Evolutionary conservation across 140 eudicot genomes (phyloP).

Genomic region (Oenanthe javanica): DNA sequence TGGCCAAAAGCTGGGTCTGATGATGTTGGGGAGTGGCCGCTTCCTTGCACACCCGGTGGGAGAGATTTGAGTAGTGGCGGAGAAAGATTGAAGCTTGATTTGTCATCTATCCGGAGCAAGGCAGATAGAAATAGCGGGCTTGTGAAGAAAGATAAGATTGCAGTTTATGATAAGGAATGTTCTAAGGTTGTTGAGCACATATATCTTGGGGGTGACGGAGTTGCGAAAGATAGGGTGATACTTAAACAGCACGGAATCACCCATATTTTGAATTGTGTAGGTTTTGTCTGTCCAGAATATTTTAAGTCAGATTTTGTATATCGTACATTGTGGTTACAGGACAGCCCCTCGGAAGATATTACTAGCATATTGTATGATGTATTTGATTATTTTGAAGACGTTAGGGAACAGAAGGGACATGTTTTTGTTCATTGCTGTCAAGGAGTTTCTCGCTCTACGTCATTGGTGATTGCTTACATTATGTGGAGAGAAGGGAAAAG

Average conservation of each 20-base stretch:
- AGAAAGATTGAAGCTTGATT: constrained; percentile 69
- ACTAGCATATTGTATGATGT: constrained; percentile 78
- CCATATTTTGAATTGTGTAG: constrained; percentile 67
- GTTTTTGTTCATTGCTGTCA: constrained; percentile 82
- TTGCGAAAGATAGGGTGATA: constrained; percentile 53
- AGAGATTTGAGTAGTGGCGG: constrained; percentile 43
- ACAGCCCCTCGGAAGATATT: constrained; percentile 70
- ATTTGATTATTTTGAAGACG: constrained; percentile 87
- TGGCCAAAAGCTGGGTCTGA: constrained; percentile 82
- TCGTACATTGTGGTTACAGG: constrained; percentile 71
- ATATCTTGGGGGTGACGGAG: constrained; percentile 71
- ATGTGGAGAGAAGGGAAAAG: constrained; percentile 73
- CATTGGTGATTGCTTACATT: constrained; percentile 53
- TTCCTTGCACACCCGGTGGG: constrained; percentile 65
- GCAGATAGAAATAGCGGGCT: constrained; percentile 44
- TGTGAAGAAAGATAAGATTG: constrained; percentile 56
- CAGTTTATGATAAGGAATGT: constrained; percentile 62
- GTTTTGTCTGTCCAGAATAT: constrained; percentile 70
- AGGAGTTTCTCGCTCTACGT: constrained; percentile 82
- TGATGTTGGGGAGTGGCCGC: constrained; percentile 78
- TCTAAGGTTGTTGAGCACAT: constrained; percentile 69
- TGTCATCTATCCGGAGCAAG: constrained; percentile 48
- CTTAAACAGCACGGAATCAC: constrained; percentile 63
- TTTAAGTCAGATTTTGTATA: constrained; percentile 56
- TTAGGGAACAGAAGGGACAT: constrained; percentile 59